Base-by-base conservation (phyloP, 768 basidiomycete species). In the Panellus pusillus region DNA sequence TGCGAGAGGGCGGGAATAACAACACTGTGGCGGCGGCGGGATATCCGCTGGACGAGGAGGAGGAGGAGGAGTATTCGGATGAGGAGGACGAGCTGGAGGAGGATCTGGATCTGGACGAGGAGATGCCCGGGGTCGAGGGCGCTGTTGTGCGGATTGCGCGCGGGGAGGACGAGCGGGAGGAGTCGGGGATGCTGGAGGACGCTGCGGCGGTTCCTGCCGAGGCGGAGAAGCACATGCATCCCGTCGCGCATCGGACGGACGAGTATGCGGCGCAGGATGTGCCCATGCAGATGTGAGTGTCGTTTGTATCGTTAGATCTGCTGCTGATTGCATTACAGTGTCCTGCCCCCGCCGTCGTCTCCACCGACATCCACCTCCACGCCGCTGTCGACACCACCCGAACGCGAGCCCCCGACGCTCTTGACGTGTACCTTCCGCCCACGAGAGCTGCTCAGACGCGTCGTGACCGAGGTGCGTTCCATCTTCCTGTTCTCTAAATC, bases 351-450 rank as follows among this genome's bases (percentile, higher is more conserved):
- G 9, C 31, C 18, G 9, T 37, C 39, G 47, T 36, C 52, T 42
- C 58, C 67, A 12, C 44, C 60, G 55, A 61, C 64, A 27, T 52
- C 35, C 29, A 39, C 18, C 32, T 43, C 19, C 63, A 63, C 9
- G 61, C 60, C 39, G 47, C 14, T 28, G 29, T 18, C 32, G 44
- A 9, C 45, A 44, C 28, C 47, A 44, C 27, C 64, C 24, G 61
- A 70, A 54, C 62, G 67, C 18, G 53, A 63, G 29, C 65, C 68
- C 27, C 67, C 72, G 1, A 66, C 75, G 11, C 50, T 79, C 17
- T 69, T 83, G 46, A 82, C 81, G 2, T 79, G 78, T 31, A 75
- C 79, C 0, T 82, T 83, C 60, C 65, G 78, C 37, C 74, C 78
- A 8, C 71, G 73, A 40, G 77, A 81, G 57, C 69, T 81, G 41